These are phyloP conservation scores for Cryptococcus jaspeensis DNA, from an alignment of 1,284 basidiomycete genomes.

Conservation along the genomic window DNA sequence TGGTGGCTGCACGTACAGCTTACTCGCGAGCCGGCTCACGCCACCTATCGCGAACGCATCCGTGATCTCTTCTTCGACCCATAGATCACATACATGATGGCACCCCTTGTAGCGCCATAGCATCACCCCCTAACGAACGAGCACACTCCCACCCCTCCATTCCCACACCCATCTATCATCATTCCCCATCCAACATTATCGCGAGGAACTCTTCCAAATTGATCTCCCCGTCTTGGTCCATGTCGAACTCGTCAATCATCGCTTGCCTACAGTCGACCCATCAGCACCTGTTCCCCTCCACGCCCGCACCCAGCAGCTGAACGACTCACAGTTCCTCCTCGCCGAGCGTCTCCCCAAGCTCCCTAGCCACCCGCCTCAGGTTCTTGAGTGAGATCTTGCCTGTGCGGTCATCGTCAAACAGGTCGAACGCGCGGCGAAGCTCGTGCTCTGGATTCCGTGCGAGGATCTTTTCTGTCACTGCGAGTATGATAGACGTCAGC, in stretches of 20 bases:
- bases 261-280: constrained; percentile 70
- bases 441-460: constrained; percentile 95
- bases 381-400: constrained; percentile 93
- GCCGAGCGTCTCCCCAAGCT: constrained; percentile 91
- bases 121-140: background rate
- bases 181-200: constrained; percentile 94
- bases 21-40: too few relatives aligned
- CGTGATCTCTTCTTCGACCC: too few relatives aligned
- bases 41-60: too few relatives aligned
- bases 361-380: constrained; percentile 89
- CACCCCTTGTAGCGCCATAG: background rate
- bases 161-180: background rate
- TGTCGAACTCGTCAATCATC: constrained; percentile 99
- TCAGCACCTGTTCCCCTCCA: background rate
- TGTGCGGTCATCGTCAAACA: constrained; percentile 95
- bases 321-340: constrained; percentile 92
- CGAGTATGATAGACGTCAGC: background rate
- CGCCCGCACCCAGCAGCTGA: background rate
- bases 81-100: too few relatives aligned
- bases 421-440: constrained; percentile 88
- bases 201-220: constrained; percentile 63
- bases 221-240: constrained; percentile 98
- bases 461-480: constrained; percentile 93
- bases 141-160: too few relatives aligned
- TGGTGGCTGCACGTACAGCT: too few relatives aligned